Evolutionary conservation across 108 stramenopile species (phyloP).

Genomic region (Chaetoceros muelleri): DNA sequence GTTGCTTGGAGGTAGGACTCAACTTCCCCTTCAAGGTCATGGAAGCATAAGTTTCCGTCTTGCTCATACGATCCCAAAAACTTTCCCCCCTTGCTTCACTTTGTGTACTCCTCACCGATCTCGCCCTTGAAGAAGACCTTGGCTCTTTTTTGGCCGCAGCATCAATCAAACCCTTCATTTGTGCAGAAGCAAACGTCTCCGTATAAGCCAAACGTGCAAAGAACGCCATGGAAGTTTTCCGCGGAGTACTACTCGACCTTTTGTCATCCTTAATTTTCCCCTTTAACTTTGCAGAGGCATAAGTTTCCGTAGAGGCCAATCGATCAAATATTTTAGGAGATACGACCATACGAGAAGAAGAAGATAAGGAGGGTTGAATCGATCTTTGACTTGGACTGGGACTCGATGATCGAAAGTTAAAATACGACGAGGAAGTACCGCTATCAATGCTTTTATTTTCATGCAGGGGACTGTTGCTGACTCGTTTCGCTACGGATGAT

Average conservation of each 20-base stretch:
- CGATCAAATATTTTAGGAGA: conserved; percentile 34
- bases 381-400: not conserved
- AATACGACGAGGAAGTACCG: no score
- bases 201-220: not conserved
- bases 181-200: not conserved
- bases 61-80: not conserved
- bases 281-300: not conserved
- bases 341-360: conserved; percentile 3
- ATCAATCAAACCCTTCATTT: not conserved
- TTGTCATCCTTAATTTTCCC: not conserved
- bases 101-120: not conserved
- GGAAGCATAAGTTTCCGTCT: not conserved
- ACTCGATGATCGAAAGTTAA: no score
- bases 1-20: no score
- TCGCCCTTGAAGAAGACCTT: not conserved
- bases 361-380: not conserved
- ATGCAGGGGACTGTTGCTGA: no score
- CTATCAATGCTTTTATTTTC: no score
- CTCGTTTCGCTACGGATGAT: not conserved
- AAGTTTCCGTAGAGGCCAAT: conserved; percentile 13
- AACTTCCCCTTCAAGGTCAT: not conserved
- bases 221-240: not conserved
- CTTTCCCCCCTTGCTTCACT: not conserved
- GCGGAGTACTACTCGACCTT: not conserved
- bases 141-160: no score